A percentile compares a stretch with the other conserved stretches of the same genome.
These are phyloP conservation scores for Helicocarpus griseus DNA, from an alignment of 2,329 filamentous ascomycete genomes.

Conservation along the genomic window DNA sequence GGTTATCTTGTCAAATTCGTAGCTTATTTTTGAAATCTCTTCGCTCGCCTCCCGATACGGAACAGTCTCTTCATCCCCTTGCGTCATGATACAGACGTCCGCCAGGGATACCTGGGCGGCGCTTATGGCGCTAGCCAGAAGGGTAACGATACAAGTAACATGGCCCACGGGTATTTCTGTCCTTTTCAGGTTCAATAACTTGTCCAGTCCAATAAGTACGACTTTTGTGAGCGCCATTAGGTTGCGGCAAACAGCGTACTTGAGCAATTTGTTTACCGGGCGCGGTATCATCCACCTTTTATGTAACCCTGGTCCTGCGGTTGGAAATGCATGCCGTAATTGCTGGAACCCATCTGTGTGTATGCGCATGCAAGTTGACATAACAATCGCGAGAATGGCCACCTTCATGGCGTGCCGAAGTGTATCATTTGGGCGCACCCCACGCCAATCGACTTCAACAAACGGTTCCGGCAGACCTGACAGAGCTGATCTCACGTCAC, in stretches of 20 bases:
- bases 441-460: background rate
- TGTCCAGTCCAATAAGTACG: background rate
- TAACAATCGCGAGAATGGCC: background rate
- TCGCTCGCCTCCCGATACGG: background rate
- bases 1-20: background rate
- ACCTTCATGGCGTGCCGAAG: background rate
- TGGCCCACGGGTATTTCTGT: background rate
- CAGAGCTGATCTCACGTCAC: background rate
- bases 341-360: background rate
- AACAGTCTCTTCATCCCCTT: background rate
- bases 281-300: background rate
- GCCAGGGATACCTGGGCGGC: background rate
- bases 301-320: background rate
- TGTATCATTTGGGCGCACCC: background rate
- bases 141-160: background rate
- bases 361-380: background rate
- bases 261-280: conserved; percentile 1
- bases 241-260: background rate
- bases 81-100: background rate
- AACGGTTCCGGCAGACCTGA: background rate
- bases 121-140: background rate
- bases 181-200: background rate
- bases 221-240: background rate
- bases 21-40: background rate
- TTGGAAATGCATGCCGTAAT: background rate